phyloP scores from a whole-genome alignment of 2,329 filamentous ascomycete species.

The Chrysosporium queenslandicum region DNA sequence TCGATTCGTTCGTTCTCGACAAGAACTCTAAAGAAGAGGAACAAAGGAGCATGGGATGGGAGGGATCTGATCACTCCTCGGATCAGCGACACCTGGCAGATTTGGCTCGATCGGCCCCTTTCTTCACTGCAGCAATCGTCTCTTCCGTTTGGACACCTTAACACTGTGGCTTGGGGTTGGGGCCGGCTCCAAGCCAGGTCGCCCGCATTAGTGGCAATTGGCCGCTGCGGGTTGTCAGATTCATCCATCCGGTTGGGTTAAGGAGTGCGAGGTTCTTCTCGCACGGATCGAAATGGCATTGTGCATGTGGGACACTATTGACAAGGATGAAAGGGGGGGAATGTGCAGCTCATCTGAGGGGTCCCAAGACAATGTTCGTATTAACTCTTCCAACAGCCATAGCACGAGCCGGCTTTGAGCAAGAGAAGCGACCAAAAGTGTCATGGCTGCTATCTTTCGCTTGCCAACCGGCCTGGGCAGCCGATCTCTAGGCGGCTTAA shows the following conservation, averaged over 20 bases:
- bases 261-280: neutral
- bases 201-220: neutral
- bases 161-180: neutral
- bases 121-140: neutral
- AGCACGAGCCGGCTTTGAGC: too few species aligned
- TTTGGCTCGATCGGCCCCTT: neutral
- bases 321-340: neutral
- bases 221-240: neutral
- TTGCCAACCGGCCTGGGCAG: neutral
- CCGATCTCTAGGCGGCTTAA: neutral
- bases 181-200: neutral
- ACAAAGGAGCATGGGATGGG: neutral
- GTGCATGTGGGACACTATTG: neutral
- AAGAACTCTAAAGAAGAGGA: neutral
- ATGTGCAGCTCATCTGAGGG: neutral
- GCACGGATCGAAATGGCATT: neutral
- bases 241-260: neutral
- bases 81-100: neutral
- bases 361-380: neutral
- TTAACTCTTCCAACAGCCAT: neutral
- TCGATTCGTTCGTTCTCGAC: too few species aligned
- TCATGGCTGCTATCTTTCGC: too few species aligned
- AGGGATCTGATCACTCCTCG: constrained; percentile 1
- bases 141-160: neutral
- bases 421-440: too few species aligned